Evolutionary conservation across 1,284 basidiomycete genomes (phyloP).

Genomic region (Lentinus polychrous): DNA sequence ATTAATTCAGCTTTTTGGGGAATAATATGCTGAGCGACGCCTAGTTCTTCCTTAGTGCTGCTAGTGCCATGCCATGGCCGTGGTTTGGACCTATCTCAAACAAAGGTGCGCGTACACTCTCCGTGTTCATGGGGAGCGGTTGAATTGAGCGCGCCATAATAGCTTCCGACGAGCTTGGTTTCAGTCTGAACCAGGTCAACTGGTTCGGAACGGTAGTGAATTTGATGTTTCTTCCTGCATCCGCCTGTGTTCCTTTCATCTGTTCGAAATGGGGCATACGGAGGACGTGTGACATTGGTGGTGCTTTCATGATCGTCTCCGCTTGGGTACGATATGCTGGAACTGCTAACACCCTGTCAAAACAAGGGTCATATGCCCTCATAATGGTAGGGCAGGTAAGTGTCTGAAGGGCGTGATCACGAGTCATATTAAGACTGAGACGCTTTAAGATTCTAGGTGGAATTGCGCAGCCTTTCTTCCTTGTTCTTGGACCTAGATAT

Average conservation of each 20-base stretch:
- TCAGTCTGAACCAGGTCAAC: constrained; percentile 61
- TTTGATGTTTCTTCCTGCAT: constrained; percentile 52
- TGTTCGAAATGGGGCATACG: constrained; percentile 54
- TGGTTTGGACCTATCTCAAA: constrained; percentile 77
- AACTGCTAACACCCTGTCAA: constrained; percentile 45
- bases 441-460: constrained; percentile 40
- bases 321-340: constrained; percentile 73
- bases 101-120: constrained; percentile 36
- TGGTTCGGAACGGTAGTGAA: constrained; percentile 70
- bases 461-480: constrained; percentile 59
- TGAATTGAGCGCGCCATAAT: constrained; percentile 2
- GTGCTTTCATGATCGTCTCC: constrained; percentile 45
- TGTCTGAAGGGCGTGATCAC: neutral
- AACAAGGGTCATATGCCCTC: constrained; percentile 46
- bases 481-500: constrained; percentile 62
- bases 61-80: constrained; percentile 57
- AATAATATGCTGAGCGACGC: no score
- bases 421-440: neutral
- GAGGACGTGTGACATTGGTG: constrained; percentile 53
- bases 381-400: constrained; percentile 65
- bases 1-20: no score
- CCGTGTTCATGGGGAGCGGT: neutral
- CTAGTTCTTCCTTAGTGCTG: constrained; percentile 55
- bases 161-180: constrained; percentile 56
- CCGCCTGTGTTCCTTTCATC: constrained; percentile 49